phyloP scores from a whole-genome alignment of 1,139 yeast species.

The Taphrina deformans region DNA sequence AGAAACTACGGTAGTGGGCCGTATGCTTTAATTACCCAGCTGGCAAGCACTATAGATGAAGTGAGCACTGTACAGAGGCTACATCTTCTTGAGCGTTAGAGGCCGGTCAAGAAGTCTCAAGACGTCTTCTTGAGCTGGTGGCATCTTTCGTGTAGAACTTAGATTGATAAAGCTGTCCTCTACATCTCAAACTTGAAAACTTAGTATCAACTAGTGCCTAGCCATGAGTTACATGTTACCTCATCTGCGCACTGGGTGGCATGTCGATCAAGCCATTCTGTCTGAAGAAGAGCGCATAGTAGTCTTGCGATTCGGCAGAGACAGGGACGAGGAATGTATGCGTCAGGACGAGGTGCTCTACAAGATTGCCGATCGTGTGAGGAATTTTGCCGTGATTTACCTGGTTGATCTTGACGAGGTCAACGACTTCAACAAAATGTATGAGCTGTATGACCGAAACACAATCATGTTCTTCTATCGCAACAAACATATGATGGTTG shows the following conservation, averaged over 20 bases:
- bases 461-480: slow-evolving; percentile 13
- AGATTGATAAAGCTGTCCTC: no score
- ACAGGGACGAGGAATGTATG: slow-evolving; percentile 74
- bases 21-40: no score
- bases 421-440: slow-evolving; percentile 69
- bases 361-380: slow-evolving; percentile 75
- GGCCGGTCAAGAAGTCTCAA: no score
- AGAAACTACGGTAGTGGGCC: neutral
- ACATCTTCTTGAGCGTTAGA: no score
- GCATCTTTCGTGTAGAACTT: no score
- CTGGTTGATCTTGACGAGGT: slow-evolving; percentile 87
- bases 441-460: slow-evolving; percentile 18
- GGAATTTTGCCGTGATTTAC: slow-evolving; percentile 78
- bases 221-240: slow-evolving; percentile 58
- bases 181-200: no score
- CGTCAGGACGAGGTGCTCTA: slow-evolving; percentile 83
- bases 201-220: no score
- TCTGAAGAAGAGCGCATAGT: slow-evolving; percentile 85
- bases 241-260: slow-evolving; percentile 85
- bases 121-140: no score
- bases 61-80: no score
- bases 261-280: slow-evolving; percentile 91
- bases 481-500: slow-evolving; percentile 84
- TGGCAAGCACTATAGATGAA: neutral
- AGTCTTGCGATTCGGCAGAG: slow-evolving; percentile 83